Percentiles rank a stretch among this genome's conserved stretches.
These are phyloP conservation scores for Dipodascus geniculatus DNA, from an alignment of 805 yeast species.

Conservation along the genomic window DNA sequence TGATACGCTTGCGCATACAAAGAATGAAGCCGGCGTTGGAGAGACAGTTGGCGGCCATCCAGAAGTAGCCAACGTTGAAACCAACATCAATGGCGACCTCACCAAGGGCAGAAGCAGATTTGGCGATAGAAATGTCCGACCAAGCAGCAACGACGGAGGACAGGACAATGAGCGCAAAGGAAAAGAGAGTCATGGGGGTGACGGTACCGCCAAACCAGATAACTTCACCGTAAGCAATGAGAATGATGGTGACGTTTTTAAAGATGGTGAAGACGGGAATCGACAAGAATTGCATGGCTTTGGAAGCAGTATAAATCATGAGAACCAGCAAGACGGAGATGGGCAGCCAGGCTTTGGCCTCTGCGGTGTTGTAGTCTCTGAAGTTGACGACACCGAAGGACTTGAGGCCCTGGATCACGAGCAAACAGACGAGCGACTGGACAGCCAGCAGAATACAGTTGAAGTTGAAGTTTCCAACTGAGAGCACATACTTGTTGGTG, in stretches of 20 bases:
- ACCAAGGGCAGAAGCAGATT: conserved; percentile 27
- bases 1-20: conserved; percentile 94
- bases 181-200: conserved; percentile 77
- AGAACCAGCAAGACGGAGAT: conserved; percentile 78
- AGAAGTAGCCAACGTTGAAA: conserved; percentile 70
- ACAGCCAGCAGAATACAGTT: conserved; percentile 83
- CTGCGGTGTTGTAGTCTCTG: conserved; percentile 74
- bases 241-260: conserved; percentile 91
- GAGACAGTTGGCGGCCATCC: conserved; percentile 95
- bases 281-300: conserved; percentile 81
- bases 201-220: conserved; percentile 93
- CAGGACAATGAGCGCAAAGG: conserved; percentile 84
- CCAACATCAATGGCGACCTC: conserved; percentile 21
- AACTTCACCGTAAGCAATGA: conserved; percentile 97
- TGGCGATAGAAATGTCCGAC: conserved; percentile 51
- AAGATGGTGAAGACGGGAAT: conserved; percentile 97
- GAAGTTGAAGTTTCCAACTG: conserved; percentile 67
- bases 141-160: conserved; percentile 94
- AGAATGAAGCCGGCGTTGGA: conserved; percentile 89
- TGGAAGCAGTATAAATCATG: conserved; percentile 94
- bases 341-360: conserved; percentile 91
- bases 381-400: conserved; percentile 66
- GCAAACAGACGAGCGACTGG: conserved; percentile 76
- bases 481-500: conserved; percentile 88
- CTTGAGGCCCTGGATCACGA: conserved; percentile 63